phyloP scores from a whole-genome alignment of 2,329 filamentous ascomycete genomes.

The Fusarium sacchari region DNA sequence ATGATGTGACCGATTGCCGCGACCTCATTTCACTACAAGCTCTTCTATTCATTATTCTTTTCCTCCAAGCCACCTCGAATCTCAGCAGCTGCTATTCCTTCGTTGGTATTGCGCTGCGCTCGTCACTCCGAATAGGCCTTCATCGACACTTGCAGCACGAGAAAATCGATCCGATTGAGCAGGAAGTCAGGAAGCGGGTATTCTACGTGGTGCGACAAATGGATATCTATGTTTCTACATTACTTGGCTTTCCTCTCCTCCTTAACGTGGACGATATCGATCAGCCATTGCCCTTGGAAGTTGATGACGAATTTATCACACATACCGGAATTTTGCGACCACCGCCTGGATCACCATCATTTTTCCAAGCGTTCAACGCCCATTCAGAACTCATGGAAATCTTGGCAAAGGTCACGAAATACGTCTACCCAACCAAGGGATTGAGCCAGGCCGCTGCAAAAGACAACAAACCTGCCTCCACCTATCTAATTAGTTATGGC shows the following conservation, averaged over 20 bases:
- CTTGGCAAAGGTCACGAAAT: constrained; percentile 71
- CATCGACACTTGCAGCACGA: constrained; percentile 77
- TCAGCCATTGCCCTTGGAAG: constrained; percentile 70
- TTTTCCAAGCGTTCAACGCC: constrained; percentile 73
- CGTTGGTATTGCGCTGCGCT: constrained; percentile 79
- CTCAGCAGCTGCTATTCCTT: constrained; percentile 84
- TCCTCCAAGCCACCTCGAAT: constrained; percentile 82
- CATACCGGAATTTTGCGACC: constrained; percentile 64
- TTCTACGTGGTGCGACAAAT: constrained; percentile 77
- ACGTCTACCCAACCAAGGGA: constrained; percentile 72
- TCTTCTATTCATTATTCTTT: constrained; percentile 82
- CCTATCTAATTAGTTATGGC: constrained; percentile 71
- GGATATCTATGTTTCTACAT: constrained; percentile 75
- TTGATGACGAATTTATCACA: constrained; percentile 75
- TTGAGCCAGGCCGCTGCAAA: constrained; percentile 58
- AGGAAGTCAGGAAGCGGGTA: constrained; percentile 70
- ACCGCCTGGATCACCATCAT: constrained; percentile 65
- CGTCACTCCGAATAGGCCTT: constrained; percentile 79
- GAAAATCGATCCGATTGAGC: constrained; percentile 69
- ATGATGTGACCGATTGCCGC: constrained; percentile 74
- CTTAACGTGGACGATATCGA: constrained; percentile 73
- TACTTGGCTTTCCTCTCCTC: constrained; percentile 73
- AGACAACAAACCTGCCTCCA: constrained; percentile 56
- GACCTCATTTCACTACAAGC: constrained; percentile 80
- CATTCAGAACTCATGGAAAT: constrained; percentile 72